A percentile compares a stretch with the other conserved stretches of the same genome.
phyloP scores from a whole-genome alignment of 2,329 filamentous ascomycete genomes.

The Fusarium anguioides region DNA sequence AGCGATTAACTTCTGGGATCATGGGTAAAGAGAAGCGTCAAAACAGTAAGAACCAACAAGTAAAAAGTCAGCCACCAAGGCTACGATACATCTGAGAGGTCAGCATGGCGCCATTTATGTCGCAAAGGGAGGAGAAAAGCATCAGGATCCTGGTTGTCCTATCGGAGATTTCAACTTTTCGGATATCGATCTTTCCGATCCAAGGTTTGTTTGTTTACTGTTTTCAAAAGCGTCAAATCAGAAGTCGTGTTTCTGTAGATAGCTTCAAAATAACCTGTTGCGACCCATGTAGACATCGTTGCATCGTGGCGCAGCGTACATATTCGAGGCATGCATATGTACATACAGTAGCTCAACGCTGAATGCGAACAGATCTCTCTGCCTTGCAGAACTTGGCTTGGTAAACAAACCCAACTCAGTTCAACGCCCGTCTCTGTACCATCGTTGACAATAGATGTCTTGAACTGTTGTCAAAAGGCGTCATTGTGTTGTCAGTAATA shows the following conservation, averaged over 20 bases:
- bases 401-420: slow-evolving; percentile 1
- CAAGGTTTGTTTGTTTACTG: slow-evolving; percentile 36
- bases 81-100: slow-evolving; percentile 18
- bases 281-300: slow-evolving; percentile 24
- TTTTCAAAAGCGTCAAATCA: slow-evolving; percentile 13
- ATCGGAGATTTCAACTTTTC: slow-evolving; percentile 39
- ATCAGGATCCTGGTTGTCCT: slow-evolving; percentile 11
- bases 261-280: slow-evolving; percentile 22
- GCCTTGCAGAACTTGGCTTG: slow-evolving; percentile 14
- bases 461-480: slow-evolving; percentile 1
- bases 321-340: slow-evolving; percentile 21
- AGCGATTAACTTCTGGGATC: slow-evolving; percentile 20
- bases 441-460: background rate
- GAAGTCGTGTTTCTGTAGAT: background rate
- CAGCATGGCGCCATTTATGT: slow-evolving; percentile 28
- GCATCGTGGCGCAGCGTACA: slow-evolving; percentile 32
- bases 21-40: slow-evolving; percentile 23
- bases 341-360: background rate
- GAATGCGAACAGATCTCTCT: slow-evolving; percentile 19
- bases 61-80: slow-evolving; percentile 24
- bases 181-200: slow-evolving; percentile 38
- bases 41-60: slow-evolving; percentile 13
- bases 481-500: slow-evolving; percentile 27
- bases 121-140: slow-evolving; percentile 10
- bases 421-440: background rate